These are phyloP conservation scores for Naematelia aurantialba DNA, from an alignment of 768 basidiomycete species.

Conservation along the genomic window DNA sequence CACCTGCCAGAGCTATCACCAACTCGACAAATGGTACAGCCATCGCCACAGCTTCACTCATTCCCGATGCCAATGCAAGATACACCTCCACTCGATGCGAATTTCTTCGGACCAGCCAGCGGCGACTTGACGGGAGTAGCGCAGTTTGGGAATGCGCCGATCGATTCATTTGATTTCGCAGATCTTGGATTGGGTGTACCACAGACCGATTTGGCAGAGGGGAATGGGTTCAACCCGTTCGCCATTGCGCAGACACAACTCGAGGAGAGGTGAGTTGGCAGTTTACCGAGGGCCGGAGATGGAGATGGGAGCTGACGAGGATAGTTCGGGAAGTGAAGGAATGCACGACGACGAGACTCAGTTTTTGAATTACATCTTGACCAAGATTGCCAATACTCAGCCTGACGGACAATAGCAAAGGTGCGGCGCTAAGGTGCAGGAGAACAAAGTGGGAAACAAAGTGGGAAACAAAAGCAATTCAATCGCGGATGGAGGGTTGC, in stretches of 20 bases:
- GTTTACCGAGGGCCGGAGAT: background rate
- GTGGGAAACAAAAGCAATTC: too few relatives aligned
- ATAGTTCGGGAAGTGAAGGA: slow-evolving; percentile 16
- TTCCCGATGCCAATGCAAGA: slow-evolving; percentile 1
- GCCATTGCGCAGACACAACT: slow-evolving; percentile 40
- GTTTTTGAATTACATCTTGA: slow-evolving; percentile 48
- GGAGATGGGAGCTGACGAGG: too few relatives aligned
- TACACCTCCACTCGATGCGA: background rate
- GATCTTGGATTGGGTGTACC: slow-evolving; percentile 34
- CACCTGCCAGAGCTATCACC: background rate
- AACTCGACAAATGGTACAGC: background rate
- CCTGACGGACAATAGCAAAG: slow-evolving; percentile 37
- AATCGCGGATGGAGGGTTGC: too few relatives aligned
- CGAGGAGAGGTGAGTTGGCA: slow-evolving; percentile 32
- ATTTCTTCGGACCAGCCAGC: slow-evolving; percentile 1
- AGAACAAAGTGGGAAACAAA: background rate
- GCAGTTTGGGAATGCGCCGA: slow-evolving; percentile 26
- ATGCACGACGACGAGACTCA: slow-evolving; percentile 44
- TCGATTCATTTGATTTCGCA: slow-evolving; percentile 36
- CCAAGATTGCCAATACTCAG: slow-evolving; percentile 46
- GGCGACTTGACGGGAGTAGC: background rate
- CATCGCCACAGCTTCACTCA: background rate
- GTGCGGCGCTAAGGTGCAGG: too few relatives aligned
- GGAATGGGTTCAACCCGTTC: slow-evolving; percentile 45
- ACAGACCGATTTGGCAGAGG: slow-evolving; percentile 16